Conservation (phyloP, 2,329 filamentous ascomycete genomes). For the Aspergillus japonicus region DNA sequence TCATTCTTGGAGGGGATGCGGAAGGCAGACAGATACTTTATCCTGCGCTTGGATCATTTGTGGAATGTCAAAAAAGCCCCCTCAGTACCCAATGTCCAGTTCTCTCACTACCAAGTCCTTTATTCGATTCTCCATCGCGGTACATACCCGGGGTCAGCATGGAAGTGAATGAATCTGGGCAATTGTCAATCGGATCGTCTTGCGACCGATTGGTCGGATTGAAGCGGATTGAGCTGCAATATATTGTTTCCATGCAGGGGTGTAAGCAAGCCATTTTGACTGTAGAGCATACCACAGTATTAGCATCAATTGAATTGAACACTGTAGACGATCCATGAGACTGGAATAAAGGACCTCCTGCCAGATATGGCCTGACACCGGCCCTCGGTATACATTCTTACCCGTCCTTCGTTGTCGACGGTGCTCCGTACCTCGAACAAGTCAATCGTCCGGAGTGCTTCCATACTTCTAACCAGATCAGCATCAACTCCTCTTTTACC, state of each 20-base stretch:
- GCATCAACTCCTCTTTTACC: background rate
- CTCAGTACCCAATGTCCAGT: too few relatives aligned
- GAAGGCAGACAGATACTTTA: background rate
- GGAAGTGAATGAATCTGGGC: background rate
- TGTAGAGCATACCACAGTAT: too few relatives aligned
- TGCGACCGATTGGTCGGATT: background rate
- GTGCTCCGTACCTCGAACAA: background rate
- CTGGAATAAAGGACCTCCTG: background rate
- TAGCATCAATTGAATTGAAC: background rate
- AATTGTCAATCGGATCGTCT: background rate
- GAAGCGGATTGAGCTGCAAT: background rate
- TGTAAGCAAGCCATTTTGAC: too few relatives aligned
- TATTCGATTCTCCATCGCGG: background rate
- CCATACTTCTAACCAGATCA: background rate
- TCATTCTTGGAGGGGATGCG: background rate
- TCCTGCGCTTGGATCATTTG: background rate
- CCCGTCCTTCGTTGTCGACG: too few relatives aligned
- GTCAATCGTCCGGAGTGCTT: background rate
- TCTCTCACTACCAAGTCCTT: background rate
- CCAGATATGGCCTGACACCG: background rate
- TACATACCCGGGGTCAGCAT: background rate
- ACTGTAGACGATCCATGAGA: background rate
- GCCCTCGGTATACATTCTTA: background rate
- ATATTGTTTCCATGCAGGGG: background rate
- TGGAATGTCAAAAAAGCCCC: background rate